Base-by-base conservation (phyloP, 495 filamentous ascomycete genomes). In the Aspergillus hancockii region DNA sequence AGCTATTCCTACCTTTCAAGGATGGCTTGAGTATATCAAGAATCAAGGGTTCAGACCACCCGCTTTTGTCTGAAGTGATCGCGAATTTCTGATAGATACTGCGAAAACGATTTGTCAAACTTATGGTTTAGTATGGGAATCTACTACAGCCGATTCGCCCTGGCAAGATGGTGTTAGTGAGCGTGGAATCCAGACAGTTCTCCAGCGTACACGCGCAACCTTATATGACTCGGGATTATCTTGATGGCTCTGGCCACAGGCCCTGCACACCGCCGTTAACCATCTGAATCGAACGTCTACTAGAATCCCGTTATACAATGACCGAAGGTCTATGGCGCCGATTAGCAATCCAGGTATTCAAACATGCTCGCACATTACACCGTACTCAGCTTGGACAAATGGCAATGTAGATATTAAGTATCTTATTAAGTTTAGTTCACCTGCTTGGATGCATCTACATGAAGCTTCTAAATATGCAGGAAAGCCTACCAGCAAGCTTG, bases 371-470 rank as follows among this genome's bases (percentile, higher is more conserved):
- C 46, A 49, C 22, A 25, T 49, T 28, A 49, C 46, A 8, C 46
- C 46, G 8, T 49, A 49, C 25, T 49, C 46, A 22, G 46, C 19
- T 25, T 49, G 46, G 46, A 49, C 46, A 1, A 49, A 49, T 49
- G 19, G 46, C 28, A 49, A 22, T 49, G 19, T 19, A 14, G 19
- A 49, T 49, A 49, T 49, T 8, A 49, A 49, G 19, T 18, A 49
- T 13, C 46, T 49, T 49, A 49, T 28, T 18, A 49, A 49, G 16
- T 49, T 49, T 28, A 19, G 46, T 49, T 49, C 46, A 49, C 46
- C 46, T 49, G 19, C 46, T 25, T 23, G 6, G 22, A 49, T 49
- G 46, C 46, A 49, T 28, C n/a, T 49, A 25, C 46, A 49, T 49
- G 22, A 19, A 49, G 46, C 19, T 25, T 49, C 46, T 25, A 49